Percentiles rank a stretch among this genome's conserved stretches.
phyloP scores from a whole-genome alignment of 2,329 filamentous ascomycete species.

The Claviceps arundinis region DNA sequence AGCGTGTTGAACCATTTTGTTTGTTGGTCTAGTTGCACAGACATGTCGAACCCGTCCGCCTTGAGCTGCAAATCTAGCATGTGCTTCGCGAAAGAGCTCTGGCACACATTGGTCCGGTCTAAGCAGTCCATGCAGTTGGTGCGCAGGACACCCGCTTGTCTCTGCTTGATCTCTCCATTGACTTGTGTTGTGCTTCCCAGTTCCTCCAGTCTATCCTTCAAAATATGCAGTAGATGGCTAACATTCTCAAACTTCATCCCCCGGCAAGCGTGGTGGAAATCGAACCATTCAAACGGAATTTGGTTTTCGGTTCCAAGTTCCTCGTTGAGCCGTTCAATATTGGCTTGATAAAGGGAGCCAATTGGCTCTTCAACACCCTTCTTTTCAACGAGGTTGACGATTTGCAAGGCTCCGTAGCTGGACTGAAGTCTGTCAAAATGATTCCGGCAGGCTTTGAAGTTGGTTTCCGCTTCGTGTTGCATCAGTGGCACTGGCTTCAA shows the following conservation, averaged over 20 bases:
- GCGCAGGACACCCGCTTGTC: slow-evolving; percentile 66
- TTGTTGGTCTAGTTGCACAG: slow-evolving; percentile 60
- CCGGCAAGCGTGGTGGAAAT: slow-evolving; percentile 83
- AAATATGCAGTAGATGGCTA: slow-evolving; percentile 56
- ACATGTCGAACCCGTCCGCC: slow-evolving; percentile 62
- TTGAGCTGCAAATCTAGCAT: slow-evolving; percentile 71
- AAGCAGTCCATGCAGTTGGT: slow-evolving; percentile 99
- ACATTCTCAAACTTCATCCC: slow-evolving; percentile 99
- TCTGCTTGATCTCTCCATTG: slow-evolving; percentile 27
- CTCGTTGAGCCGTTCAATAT: slow-evolving; percentile 53
- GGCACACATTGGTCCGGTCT: slow-evolving; percentile 89
- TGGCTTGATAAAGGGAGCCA: slow-evolving; percentile 62
- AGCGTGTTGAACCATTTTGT: slow-evolving; percentile 91
- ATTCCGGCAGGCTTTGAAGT: slow-evolving; percentile 61
- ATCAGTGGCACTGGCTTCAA: slow-evolving; percentile 76
- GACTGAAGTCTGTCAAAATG: slow-evolving; percentile 62
- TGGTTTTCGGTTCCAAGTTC: slow-evolving; percentile 31
- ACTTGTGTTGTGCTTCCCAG: slow-evolving; percentile 57
- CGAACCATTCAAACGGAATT: slow-evolving; percentile 80
- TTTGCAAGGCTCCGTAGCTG: slow-evolving; percentile 64
- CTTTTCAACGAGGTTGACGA: slow-evolving; percentile 79
- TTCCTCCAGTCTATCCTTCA: slow-evolving; percentile 53
- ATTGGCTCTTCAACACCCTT: slow-evolving; percentile 69
- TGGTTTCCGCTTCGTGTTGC: slow-evolving; percentile 68
- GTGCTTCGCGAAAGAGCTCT: slow-evolving; percentile 77